Evolutionary conservation across 768 basidiomycete genomes (phyloP), one percentile per base, ranked within the genome.

Genomic region (Mycena albidolilacea): DNA sequence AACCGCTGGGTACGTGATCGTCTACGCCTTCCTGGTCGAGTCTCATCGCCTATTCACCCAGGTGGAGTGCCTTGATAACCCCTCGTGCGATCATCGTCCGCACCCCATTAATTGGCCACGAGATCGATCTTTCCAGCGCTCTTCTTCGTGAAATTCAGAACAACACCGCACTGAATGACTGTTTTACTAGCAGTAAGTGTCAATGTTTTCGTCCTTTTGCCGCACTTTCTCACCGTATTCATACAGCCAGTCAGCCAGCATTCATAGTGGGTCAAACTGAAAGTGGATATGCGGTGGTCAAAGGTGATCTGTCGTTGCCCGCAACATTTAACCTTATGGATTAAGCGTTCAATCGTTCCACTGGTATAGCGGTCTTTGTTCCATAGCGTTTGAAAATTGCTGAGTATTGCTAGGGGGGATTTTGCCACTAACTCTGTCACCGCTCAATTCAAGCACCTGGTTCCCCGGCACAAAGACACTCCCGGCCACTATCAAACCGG

Each of bases 111-210:
- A 37, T 7, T 2, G 66, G 55, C 10, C 12, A 35, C 17, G 66
- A 67, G 43, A 30, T 67, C 57, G 44, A 67, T 30, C 57, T 67
- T n/a, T 8, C 55, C 7, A 67, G 66, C 38, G 30, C 55, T 35
- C 2, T 21, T 8, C 57, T 67, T 11, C 7, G 9, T 1, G 23
- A 67, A 23, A 44, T 57, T 30, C 44, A 48, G 37, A 23, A 23
- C 17, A 9, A 55, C 19, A 23, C 17, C n/a, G 43, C 5, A 19
- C 55, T 59, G 7, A n/a, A 44, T 7, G 7, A 5, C 7, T 67
- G 66, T 19, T 0, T 35, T 4, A 23, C 30, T 5, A n/a, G 55
- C 23, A 67, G 66, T 67, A 21, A 30, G 66, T 43, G 0, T 15
- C 19, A 19, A 17, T 11, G 1, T 6, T 21, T 23, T 60, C 12